Evolutionary conservation across 352 stramenopile genomes (phyloP).

Genomic region (Phytophthora multivora): DNA sequence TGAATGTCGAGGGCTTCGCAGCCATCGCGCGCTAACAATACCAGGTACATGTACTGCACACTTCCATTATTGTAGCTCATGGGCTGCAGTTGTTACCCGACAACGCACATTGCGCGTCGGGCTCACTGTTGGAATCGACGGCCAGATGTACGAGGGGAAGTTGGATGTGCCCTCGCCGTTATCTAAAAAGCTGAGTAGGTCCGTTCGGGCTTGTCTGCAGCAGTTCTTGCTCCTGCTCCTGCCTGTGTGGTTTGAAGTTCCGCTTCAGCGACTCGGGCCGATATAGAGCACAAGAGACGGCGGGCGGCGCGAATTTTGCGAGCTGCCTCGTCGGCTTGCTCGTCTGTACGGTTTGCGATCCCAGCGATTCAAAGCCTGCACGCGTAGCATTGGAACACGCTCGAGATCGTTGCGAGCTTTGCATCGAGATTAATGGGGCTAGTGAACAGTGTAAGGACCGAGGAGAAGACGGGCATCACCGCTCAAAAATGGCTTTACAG

Average conservation of each 20-base stretch:
- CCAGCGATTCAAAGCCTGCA: slow-evolving; percentile 27
- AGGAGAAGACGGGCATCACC: not conserved
- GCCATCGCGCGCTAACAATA: not conserved
- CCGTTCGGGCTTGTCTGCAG: slow-evolving; percentile 8
- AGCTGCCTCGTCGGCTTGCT: slow-evolving; percentile 12
- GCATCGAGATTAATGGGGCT: slow-evolving; percentile 5
- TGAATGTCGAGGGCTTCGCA: slow-evolving; percentile 9
- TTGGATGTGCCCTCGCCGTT: slow-evolving; percentile 9
- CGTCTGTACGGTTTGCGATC: slow-evolving; percentile 11
- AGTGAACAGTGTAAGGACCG: not conserved
- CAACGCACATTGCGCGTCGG: slow-evolving; percentile 18
- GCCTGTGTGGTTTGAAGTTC: not conserved
- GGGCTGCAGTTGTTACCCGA: not conserved
- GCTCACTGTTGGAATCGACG: slow-evolving; percentile 1
- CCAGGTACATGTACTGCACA: no score
- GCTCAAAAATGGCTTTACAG: not conserved
- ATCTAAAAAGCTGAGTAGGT: slow-evolving; percentile 20
- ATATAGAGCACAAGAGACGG: slow-evolving; percentile 20
- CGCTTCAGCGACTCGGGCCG: not conserved
- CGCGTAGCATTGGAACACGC: slow-evolving; percentile 6
- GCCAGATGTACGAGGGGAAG: slow-evolving; percentile 20
- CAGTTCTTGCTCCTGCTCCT: slow-evolving; percentile 12
- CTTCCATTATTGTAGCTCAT: not conserved
- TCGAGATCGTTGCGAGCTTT: slow-evolving; percentile 24
- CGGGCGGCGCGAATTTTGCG: slow-evolving; percentile 15